Evolutionary conservation across 495 filamentous ascomycete genomes (phyloP).

Genomic region (Penicillium steckii): DNA sequence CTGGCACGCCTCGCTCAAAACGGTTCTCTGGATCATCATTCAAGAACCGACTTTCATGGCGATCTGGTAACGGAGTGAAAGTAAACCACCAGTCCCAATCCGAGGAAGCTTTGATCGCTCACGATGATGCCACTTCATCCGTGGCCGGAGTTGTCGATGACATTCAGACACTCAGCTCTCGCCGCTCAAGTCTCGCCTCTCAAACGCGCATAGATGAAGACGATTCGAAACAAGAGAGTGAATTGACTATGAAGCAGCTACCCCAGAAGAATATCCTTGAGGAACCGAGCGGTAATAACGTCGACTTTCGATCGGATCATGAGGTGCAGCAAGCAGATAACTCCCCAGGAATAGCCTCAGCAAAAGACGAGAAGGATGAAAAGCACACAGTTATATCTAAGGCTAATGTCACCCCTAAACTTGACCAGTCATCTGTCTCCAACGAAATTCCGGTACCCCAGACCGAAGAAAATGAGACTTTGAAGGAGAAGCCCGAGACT

Average conservation of each 20-base stretch:
- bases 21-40: slow-evolving; percentile 24
- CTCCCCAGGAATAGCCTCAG: background rate
- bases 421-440: background rate
- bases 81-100: slow-evolving; percentile 22
- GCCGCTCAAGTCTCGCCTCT: slow-evolving; percentile 17
- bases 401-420: background rate
- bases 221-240: background rate
- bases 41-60: slow-evolving; percentile 19
- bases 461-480: too few relatives aligned
- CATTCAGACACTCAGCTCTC: slow-evolving; percentile 15
- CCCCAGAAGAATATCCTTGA: slow-evolving; percentile 1
- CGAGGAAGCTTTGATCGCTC: slow-evolving; percentile 22
- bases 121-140: slow-evolving; percentile 27
- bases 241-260: background rate
- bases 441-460: background rate
- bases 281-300: background rate
- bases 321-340: background rate
- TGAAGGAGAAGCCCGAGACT: background rate
- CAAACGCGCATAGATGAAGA: slow-evolving; percentile 3
- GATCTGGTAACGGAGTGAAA: slow-evolving; percentile 5
- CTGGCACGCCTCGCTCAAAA: slow-evolving; percentile 30
- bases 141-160: slow-evolving; percentile 28
- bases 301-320: slow-evolving; percentile 1
- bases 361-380: background rate
- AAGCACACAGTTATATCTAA: background rate